Conservation (phyloP, 2,329 filamentous ascomycete genomes). For the Aspergillus glaucus region DNA sequence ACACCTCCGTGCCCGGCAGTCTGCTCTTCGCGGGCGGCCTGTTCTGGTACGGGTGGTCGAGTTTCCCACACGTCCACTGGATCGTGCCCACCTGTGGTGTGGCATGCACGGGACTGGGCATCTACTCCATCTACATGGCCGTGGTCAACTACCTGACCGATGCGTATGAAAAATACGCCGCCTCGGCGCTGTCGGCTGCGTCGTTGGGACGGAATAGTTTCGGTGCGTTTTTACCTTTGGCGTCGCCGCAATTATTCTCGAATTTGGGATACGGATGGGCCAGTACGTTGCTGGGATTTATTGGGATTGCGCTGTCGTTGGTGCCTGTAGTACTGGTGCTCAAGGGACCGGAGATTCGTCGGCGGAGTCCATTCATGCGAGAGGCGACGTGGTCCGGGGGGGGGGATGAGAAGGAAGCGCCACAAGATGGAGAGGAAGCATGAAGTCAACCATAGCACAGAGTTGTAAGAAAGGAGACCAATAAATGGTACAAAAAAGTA, state of each 20-base stretch:
- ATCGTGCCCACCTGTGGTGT: conserved; percentile 28
- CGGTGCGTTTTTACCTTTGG: conserved; percentile 43
- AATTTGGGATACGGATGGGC: conserved; percentile 41
- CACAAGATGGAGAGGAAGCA: no score
- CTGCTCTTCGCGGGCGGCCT: conserved; percentile 29
- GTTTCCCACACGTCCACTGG: conserved; percentile 22
- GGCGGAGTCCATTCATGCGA: conserved; percentile 25
- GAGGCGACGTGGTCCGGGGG: conserved; percentile 18
- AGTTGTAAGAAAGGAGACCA: no score
- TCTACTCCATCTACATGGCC: conserved; percentile 42
- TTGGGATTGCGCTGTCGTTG: conserved; percentile 33
- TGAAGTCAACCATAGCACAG: no score
- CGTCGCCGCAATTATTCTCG: conserved; percentile 34
- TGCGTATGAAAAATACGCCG: conserved; percentile 44
- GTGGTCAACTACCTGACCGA: conserved; percentile 46
- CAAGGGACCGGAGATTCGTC: conserved; percentile 35
- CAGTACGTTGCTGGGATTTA: conserved; percentile 38
- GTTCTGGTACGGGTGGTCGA: conserved; percentile 33
- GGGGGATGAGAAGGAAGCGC: conserved; percentile 3
- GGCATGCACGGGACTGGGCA: conserved; percentile 34
- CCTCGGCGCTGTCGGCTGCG: conserved; percentile 42
- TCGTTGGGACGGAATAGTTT: conserved; percentile 41
- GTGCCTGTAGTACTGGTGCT: conserved; percentile 38
- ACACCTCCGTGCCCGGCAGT: conserved; percentile 37
- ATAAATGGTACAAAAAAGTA: background rate